These are phyloP conservation scores for Funneliformis geosporum DNA, from an alignment of 192 early-diverging fungal genomes.

Conservation along the genomic window DNA sequence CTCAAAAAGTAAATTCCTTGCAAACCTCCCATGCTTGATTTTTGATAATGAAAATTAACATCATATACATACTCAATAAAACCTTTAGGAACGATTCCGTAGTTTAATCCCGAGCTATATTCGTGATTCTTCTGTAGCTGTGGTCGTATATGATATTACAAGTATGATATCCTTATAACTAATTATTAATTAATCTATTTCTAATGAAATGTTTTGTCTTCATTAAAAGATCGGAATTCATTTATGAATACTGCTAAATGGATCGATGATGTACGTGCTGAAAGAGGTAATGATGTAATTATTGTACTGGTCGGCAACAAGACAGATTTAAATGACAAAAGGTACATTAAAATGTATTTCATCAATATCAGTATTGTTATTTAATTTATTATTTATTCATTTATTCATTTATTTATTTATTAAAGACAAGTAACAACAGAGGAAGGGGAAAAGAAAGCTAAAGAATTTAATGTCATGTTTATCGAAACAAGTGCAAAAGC, in stretches of 20 bases:
- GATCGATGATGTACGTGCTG: constrained; percentile 98
- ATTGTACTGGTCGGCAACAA: constrained; percentile 99
- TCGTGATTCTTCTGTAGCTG: constrained; percentile 95
- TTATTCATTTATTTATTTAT: neutral
- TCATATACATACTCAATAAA: neutral
- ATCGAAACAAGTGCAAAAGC: constrained; percentile 99
- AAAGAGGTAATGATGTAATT: constrained; percentile 97
- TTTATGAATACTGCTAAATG: constrained; percentile 97
- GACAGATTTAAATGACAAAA: constrained; percentile 94
- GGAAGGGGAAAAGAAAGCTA: constrained; percentile 97
- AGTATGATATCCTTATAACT: constrained; percentile 54
- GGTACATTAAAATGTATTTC: constrained; percentile 48
- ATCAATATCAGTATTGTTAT: neutral
- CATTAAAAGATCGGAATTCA: constrained; percentile 79
- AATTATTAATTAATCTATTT: neutral
- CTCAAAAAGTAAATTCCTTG: no score
- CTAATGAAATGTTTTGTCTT: neutral
- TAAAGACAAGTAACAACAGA: constrained; percentile 88
- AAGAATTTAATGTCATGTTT: constrained; percentile 96
- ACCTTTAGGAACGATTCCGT: constrained; percentile 87
- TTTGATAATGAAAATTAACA: constrained; percentile 1
- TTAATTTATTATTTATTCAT: no score
- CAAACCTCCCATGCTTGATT: neutral
- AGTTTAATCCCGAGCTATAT: constrained; percentile 98
- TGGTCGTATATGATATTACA: constrained; percentile 98